Base-by-base conservation (phyloP, 2,329 filamentous ascomycete species). In the Amylocarpus encephaloides region DNA sequence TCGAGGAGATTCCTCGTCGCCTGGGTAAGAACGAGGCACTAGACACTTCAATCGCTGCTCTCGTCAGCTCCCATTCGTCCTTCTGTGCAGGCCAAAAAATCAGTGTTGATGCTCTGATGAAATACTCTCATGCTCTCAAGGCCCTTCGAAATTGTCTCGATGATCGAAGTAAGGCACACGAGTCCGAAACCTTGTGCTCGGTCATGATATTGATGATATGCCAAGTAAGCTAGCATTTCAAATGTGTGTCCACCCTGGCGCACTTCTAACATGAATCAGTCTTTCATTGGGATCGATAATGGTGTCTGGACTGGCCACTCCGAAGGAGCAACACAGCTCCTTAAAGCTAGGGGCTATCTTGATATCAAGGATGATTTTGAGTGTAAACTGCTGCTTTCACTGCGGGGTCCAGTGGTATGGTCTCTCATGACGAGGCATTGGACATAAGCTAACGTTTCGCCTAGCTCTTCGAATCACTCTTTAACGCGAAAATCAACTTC, bases 401-500 rank as follows among this genome's bases (percentile, higher is more conserved):
- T 70, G 36, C 60, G 68, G 1, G 68, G 66, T 2, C 62, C 61
- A n/a, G 64, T 70, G 44, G 68, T 70, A 60, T 65, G 19, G 32
- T 7, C 5, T 15, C n/a, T 30, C n/a, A 12, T 6, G 12, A 6
- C 11, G n/a, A 44, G n/a, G 22, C n/a, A 32, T 44, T 32, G 15
- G 5, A 15, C 2, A 19, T 30, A 5, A 32, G n/a, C 19, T 15
- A 26, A 26, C 7, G 7, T 15, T 9, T 6, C 13, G n/a, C 32
- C 5, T 10, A 44, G 42, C 52, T 70, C 5, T 67, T 70, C 41
- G 67, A 70, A 51, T 65, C 62, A 1, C 46, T 70, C 11, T 63
- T 65, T 48, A 68, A 68, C 35, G 50, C 62, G 3, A 60, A 56
- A 18, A 70, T 71, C 19, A 49, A 61, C 5, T 59, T 70, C 5